Evolutionary conservation across 129 eudicot species (phyloP).

Genomic region (Arctium lappa): DNA sequence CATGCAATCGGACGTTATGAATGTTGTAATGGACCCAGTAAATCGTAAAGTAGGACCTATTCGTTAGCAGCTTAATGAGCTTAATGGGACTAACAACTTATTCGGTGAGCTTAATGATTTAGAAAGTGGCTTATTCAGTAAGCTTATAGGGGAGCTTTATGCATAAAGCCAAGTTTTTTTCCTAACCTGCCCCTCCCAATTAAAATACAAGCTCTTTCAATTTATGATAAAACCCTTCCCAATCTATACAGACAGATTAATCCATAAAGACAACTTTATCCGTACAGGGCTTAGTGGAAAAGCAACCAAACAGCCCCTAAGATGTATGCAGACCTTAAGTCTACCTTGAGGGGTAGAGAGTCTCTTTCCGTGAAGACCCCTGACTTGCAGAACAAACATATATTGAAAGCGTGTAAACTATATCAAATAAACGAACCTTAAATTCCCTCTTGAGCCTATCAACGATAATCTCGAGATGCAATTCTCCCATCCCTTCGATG

Average conservation of each 20-base stretch:
- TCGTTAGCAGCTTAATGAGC: not conserved
- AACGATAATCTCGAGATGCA: slow-evolving; percentile 96
- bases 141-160: not conserved
- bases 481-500: slow-evolving; percentile 98
- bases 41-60: too few relatives aligned
- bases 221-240: not conserved
- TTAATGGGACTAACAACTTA: not conserved
- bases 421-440: slow-evolving; percentile 26
- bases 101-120: not conserved
- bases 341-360: not conserved
- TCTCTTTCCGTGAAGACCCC: not conserved
- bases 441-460: slow-evolving; percentile 57
- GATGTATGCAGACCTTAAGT: not conserved
- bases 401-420: not conserved
- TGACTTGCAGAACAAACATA: not conserved
- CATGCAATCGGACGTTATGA: not conserved
- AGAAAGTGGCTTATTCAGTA: not conserved
- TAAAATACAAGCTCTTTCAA: too few relatives aligned
- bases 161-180: not conserved
- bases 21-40: not conserved
- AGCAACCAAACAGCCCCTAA: too few relatives aligned
- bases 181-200: not conserved
- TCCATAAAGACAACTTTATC: too few relatives aligned
- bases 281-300: too few relatives aligned
- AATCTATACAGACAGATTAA: not conserved